phyloP scores from a whole-genome alignment of 352 stramenopile genomes.

The Phytophthora foliorum region DNA sequence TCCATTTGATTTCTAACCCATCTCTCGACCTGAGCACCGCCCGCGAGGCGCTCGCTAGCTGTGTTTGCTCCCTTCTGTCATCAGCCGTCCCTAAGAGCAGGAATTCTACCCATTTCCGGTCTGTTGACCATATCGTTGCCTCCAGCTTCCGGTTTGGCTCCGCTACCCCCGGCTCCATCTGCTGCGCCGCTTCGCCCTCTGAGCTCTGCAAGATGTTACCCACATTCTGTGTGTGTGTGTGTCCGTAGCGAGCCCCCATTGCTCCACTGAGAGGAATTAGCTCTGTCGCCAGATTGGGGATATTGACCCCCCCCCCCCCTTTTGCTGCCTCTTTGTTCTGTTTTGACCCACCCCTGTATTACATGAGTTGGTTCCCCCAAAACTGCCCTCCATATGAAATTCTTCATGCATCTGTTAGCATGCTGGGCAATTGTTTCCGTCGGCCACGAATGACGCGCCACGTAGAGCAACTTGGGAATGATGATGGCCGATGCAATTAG shows the following conservation, averaged over 20 bases:
- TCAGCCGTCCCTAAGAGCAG: too few relatives aligned
- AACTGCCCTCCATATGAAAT: not conserved
- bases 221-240: not conserved
- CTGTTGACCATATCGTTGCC: not conserved
- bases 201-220: not conserved
- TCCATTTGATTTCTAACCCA: too few relatives aligned
- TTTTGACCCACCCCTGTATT: not conserved
- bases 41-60: too few relatives aligned
- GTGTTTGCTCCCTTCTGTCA: too few relatives aligned
- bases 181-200: not conserved
- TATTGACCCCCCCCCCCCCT: not conserved
- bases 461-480: slow-evolving; percentile 5
- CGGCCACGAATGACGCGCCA: slow-evolving; percentile 10
- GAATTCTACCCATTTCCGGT: not conserved
- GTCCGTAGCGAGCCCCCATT: not conserved
- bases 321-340: not conserved
- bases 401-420: not conserved
- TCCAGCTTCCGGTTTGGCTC: not conserved
- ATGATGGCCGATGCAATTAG: slow-evolving; percentile 7
- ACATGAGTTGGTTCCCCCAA: not conserved
- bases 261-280: not conserved
- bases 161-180: not conserved
- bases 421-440: not conserved
- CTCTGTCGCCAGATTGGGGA: not conserved
- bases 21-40: too few relatives aligned